Percentiles rank a stretch among this genome's conserved stretches.
phyloP scores from a whole-genome alignment of 331 rosid genomes.

The Malus hybrid region DNA sequence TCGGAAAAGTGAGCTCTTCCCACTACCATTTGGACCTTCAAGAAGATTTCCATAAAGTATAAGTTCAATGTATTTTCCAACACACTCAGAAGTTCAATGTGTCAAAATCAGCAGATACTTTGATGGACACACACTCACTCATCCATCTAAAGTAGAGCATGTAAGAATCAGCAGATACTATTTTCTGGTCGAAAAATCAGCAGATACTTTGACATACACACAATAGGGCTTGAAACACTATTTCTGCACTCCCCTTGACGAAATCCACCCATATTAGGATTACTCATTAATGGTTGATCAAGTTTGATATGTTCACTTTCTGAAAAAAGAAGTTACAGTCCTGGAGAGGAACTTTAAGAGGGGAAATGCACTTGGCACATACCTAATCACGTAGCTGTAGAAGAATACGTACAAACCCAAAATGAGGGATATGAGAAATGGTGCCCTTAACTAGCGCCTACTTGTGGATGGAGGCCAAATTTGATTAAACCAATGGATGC shows the following conservation, averaged over 20 bases:
- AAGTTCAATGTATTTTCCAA: neutral
- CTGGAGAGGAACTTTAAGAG: neutral
- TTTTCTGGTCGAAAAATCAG: neutral
- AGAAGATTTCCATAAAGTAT: slow-evolving; percentile 11
- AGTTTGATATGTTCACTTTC: neutral
- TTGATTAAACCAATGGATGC: neutral
- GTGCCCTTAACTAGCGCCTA: neutral
- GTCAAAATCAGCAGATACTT: slow-evolving; percentile 7
- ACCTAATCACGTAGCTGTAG: neutral
- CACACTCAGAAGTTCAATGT: neutral
- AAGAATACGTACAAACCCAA: neutral
- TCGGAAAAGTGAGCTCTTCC: slow-evolving; percentile 98
- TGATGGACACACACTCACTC: neutral
- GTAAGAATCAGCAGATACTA: slow-evolving; percentile 1
- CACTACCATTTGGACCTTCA: slow-evolving; percentile 99
- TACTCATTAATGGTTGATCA: neutral
- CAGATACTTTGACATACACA: neutral
- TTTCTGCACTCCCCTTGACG: neutral
- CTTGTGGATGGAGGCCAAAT: neutral
- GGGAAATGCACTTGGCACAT: neutral
- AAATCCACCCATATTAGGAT: neutral
- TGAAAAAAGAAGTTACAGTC: neutral
- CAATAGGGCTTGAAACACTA: neutral
- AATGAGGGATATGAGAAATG: neutral
- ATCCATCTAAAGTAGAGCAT: neutral